Conservation (phyloP, 495 filamentous ascomycete species). For the Tuber aestivum region DNA sequence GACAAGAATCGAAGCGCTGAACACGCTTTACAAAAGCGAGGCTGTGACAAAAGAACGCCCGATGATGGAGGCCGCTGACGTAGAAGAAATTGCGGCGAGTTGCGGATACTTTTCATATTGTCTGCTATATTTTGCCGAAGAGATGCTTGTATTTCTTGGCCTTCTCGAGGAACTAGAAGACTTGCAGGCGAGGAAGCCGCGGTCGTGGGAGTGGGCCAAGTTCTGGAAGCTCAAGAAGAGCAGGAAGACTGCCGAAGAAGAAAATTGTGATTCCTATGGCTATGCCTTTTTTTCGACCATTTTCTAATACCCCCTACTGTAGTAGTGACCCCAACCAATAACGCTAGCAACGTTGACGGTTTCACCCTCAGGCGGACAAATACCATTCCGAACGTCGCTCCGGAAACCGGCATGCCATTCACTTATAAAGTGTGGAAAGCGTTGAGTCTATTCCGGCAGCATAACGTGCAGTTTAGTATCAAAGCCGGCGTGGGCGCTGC, state of each 20-base stretch:
- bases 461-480: slow-evolving; percentile 72
- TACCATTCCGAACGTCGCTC: slow-evolving; percentile 41
- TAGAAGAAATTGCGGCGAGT: slow-evolving; percentile 91
- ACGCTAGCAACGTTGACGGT: background rate
- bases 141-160: slow-evolving; percentile 73
- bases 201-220: slow-evolving; percentile 81
- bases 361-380: slow-evolving; percentile 27
- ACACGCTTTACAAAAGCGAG: slow-evolving; percentile 69
- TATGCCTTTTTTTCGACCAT: background rate
- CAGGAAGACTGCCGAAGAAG: slow-evolving; percentile 14
- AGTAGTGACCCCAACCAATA: background rate
- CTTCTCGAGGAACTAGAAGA: slow-evolving; percentile 73
- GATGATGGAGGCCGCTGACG: slow-evolving; percentile 76
- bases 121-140: slow-evolving; percentile 79
- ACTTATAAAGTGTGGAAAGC: slow-evolving; percentile 57
- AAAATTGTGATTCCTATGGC: slow-evolving; percentile 18
- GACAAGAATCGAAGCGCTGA: slow-evolving; percentile 67
- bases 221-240: slow-evolving; percentile 57
- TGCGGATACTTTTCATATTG: slow-evolving; percentile 94
- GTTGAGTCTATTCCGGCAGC: slow-evolving; percentile 55
- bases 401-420: slow-evolving; percentile 50
- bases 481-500: slow-evolving; percentile 89
- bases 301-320: background rate
- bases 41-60: slow-evolving; percentile 57
- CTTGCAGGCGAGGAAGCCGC: slow-evolving; percentile 49